Evolutionary conservation across 2,329 filamentous ascomycete species (phyloP), one percentile per base, ranked within the genome.

Genomic region (Ophiocordyceps camponoti-floridani): DNA sequence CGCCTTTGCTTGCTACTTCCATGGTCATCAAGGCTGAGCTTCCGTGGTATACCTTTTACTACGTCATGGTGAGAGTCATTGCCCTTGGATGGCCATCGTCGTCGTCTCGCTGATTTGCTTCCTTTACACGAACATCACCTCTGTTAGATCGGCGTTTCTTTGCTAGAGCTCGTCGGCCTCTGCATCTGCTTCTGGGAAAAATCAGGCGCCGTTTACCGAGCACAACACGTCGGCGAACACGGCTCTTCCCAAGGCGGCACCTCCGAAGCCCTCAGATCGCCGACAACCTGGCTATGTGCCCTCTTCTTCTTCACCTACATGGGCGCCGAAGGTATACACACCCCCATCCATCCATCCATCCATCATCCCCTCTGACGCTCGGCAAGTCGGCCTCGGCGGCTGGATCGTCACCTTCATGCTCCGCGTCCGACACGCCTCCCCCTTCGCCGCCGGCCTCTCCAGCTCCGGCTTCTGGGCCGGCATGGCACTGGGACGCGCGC

Each of bases 341-440:
- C 10, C 4, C 45, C 1, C 16, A 12, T 23, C 40, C 9, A 13
- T 45, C 1, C 2, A 10, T 19, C 11, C 10, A 8, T 13, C 9
- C 2, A 41, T n/a, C 23, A 16, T 35, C 28, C 7, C 19, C 10
- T 23, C 3, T 19, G 2, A 7, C 16, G 11, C 26, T 2, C 10
- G 3, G 1, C 35, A 38, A 65, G 63, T 82, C 43, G 78, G 77
- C 0, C 68, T 86, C 1, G 81, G 82, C 19, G 84, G 84, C 4
- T 89, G 84, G 84, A 77, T 88, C 31, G 79, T 85, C 31, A 79
- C 77, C 0, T 87, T 88, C 57, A 87, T 88, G 81, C 74, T 84
- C 6, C 71, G 73, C 12, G 77, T 84, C 10, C 72, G 84, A 13
- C 62, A 78, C 6, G 82, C 76, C 1, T 69, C 63, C 2, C 61